A percentile compares a stretch with the other conserved stretches of the same genome.
Conservation (phyloP, 2,329 filamentous ascomycete genomes). For the Diplodia sapinea region DNA sequence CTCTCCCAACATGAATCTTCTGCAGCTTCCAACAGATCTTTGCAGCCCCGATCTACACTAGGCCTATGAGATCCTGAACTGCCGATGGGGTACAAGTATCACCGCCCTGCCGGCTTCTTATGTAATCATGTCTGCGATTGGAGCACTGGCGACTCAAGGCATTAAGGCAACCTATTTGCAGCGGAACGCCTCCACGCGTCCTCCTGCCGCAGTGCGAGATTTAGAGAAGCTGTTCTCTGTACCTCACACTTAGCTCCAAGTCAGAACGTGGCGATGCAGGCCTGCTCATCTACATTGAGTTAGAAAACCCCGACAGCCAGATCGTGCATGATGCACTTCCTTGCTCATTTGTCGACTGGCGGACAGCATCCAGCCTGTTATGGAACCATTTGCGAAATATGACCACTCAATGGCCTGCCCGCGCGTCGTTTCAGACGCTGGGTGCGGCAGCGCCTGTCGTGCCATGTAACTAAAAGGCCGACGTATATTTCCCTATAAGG, state of each 20-base stretch:
- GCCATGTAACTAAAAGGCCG: constrained; percentile 12
- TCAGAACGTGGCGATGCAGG: constrained; percentile 20
- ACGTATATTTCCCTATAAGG: constrained; percentile 12
- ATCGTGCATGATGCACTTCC: constrained; percentile 12
- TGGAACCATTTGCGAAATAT: constrained; percentile 6
- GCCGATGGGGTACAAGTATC: neutral
- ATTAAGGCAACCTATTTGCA: neutral
- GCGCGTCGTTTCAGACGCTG: constrained; percentile 13
- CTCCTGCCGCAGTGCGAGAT: neutral
- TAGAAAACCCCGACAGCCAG: neutral
- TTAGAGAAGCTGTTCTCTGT: neutral
- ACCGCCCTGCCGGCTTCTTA: neutral
- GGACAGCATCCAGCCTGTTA: constrained; percentile 6
- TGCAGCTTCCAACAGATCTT: neutral
- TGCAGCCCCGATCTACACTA: constrained; percentile 3
- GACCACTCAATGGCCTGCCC: constrained; percentile 14
- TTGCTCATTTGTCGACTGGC: constrained; percentile 6
- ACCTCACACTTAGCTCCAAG: constrained; percentile 10
- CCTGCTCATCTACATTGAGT: neutral
- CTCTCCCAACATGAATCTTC: neutral
- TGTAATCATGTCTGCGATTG: constrained; percentile 4
- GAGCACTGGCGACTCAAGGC: constrained; percentile 6
- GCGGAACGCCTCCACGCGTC: neutral
- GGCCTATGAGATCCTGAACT: neutral
- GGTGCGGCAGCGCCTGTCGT: constrained; percentile 22